Conservation (phyloP, 805 yeast species). For the Peterozyma toletana region DNA sequence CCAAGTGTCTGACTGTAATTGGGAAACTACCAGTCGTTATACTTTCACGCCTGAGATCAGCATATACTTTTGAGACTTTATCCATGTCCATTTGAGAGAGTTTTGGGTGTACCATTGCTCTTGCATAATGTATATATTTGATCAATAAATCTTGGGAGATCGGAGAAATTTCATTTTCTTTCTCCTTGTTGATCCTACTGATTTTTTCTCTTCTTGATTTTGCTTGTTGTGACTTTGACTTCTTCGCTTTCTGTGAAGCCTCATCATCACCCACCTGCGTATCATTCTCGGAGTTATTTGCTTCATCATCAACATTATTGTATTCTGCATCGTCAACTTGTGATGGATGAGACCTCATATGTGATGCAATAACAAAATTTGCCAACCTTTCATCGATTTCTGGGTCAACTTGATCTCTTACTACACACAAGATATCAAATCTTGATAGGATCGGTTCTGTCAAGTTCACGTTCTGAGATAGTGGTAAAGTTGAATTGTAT, state of each 20-base stretch:
- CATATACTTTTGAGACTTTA: slow-evolving; percentile 86
- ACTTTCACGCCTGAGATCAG: slow-evolving; percentile 88
- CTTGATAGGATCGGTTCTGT: slow-evolving; percentile 97
- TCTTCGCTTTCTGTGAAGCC: slow-evolving; percentile 15
- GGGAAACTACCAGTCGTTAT: slow-evolving; percentile 94
- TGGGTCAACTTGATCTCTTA: slow-evolving; percentile 86
- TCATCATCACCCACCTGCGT: slow-evolving; percentile 20
- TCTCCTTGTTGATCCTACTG: slow-evolving; percentile 39
- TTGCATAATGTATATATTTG: slow-evolving; percentile 85
- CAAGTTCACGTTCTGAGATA: slow-evolving; percentile 86
- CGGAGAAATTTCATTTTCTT: slow-evolving; percentile 76
- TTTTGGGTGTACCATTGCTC: slow-evolving; percentile 74
- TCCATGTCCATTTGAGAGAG: slow-evolving; percentile 89
- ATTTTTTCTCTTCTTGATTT: slow-evolving; percentile 34
- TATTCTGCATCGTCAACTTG: slow-evolving; percentile 39
- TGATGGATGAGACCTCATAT: slow-evolving; percentile 77
- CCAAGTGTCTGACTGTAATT: slow-evolving; percentile 96
- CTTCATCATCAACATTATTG: slow-evolving; percentile 27
- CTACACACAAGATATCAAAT: slow-evolving; percentile 94
- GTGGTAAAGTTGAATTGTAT: slow-evolving; percentile 84
- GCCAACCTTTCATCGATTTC: slow-evolving; percentile 88
- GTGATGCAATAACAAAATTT: slow-evolving; percentile 86
- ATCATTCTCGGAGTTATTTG: slow-evolving; percentile 20
- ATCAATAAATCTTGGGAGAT: slow-evolving; percentile 76
- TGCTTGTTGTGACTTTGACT: slow-evolving; percentile 10